Conservation (phyloP, 2,329 filamentous ascomycete species). For the Calycina herbarum region DNA sequence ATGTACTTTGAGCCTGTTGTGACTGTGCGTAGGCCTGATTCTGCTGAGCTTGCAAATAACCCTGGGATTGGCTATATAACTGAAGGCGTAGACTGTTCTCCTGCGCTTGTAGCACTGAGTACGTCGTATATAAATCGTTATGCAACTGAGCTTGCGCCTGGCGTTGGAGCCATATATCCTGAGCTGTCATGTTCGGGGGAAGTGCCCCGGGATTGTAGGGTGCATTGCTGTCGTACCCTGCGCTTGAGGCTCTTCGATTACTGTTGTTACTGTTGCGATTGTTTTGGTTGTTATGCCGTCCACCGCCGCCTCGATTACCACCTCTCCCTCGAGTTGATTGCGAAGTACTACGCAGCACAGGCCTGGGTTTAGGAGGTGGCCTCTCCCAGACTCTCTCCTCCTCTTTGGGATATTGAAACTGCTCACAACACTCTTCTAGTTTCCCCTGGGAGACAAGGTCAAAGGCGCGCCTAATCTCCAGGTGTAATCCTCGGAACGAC, state of each 20-base stretch:
- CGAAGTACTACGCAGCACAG: conserved; percentile 56
- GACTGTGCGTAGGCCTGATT: conserved; percentile 44
- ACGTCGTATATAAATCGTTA: conserved; percentile 40
- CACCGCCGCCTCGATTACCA: conserved; percentile 30
- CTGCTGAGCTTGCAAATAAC: conserved; percentile 43
- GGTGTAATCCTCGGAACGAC: conserved; percentile 86
- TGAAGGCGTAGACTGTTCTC: conserved; percentile 48
- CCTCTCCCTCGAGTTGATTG: conserved; percentile 47
- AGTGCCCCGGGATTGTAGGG: conserved; percentile 27
- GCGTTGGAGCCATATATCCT: conserved; percentile 38
- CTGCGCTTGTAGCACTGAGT: conserved; percentile 44
- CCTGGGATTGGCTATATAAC: conserved; percentile 49
- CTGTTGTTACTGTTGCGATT: conserved; percentile 32
- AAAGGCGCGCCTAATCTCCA: conserved; percentile 87
- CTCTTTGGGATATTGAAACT: conserved; percentile 85
- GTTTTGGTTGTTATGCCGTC: conserved; percentile 30
- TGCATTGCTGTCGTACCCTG: conserved; percentile 33
- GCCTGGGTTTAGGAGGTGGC: conserved; percentile 54
- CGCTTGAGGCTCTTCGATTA: conserved; percentile 37
- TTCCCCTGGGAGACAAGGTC: conserved; percentile 76
- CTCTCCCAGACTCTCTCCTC: conserved; percentile 57
- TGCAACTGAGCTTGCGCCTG: conserved; percentile 39
- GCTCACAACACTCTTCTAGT: conserved; percentile 79
- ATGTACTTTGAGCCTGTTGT: conserved; percentile 38
- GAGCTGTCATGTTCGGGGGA: conserved; percentile 28